Conservation (phyloP, 192 early-diverging fungal species). For the Chytriomyces hyalinus region DNA sequence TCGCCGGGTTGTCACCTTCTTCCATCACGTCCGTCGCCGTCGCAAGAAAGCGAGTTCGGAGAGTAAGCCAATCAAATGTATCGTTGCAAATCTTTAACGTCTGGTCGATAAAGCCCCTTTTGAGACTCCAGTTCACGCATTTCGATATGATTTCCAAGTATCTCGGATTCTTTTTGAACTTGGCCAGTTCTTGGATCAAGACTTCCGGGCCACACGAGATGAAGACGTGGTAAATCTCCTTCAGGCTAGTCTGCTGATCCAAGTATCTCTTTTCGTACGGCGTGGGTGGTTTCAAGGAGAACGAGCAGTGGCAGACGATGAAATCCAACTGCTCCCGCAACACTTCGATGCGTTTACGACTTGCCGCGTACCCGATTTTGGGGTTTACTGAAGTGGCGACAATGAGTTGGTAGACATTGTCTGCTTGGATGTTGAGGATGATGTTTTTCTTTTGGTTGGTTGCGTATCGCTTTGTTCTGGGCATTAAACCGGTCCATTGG, state of each 20-base stretch:
- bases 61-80: conserved; percentile 49
- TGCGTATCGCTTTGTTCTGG: conserved; percentile 27
- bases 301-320: conserved; percentile 1
- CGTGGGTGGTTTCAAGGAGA: conserved; percentile 10
- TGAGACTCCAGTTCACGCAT: conserved; percentile 43
- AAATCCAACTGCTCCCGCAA: conserved; percentile 47
- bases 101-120: conserved; percentile 31
- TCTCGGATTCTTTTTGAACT: conserved; percentile 56
- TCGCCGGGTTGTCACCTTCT: conserved; percentile 30
- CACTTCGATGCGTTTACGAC: conserved; percentile 26
- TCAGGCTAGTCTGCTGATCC: conserved; percentile 33
- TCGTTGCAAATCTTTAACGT: conserved; percentile 42
- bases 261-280: conserved; percentile 29
- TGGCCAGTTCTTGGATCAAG: conserved; percentile 42
- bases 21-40: conserved; percentile 34
- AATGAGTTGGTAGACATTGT: conserved; percentile 39
- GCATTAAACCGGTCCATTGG: conserved; percentile 44
- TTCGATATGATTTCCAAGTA: conserved; percentile 50
- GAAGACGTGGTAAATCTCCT: conserved; percentile 46
- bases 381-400: conserved; percentile 31
- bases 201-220: conserved; percentile 39
- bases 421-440: conserved; percentile 35
- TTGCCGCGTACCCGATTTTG: conserved; percentile 26
- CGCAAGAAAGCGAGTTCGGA: conserved; percentile 41
- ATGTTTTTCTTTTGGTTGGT: conserved; percentile 28